Percentiles rank a stretch among this genome's conserved stretches.
phyloP scores from a whole-genome alignment of 2,329 filamentous ascomycete genomes.

The Diaporthe helianthi region DNA sequence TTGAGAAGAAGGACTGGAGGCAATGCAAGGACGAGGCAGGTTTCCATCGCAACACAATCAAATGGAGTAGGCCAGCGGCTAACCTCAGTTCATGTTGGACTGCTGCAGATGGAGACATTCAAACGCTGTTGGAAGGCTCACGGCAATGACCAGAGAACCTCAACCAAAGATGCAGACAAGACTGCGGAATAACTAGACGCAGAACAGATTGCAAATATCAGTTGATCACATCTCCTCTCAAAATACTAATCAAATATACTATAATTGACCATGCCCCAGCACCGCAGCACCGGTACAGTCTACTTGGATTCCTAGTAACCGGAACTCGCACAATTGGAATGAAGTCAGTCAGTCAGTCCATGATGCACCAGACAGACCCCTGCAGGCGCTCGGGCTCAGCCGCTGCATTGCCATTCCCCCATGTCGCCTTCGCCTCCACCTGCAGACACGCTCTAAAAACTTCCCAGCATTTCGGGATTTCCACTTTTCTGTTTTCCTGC shows the following conservation, averaged over 20 bases:
- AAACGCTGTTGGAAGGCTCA: conserved; percentile 90
- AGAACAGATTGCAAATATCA: background rate
- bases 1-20: conserved; percentile 95
- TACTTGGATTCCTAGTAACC: too few species aligned
- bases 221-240: background rate
- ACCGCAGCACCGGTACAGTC: too few species aligned
- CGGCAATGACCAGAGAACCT: conserved; percentile 84
- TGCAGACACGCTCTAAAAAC: background rate
- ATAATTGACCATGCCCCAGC: too few species aligned
- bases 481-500: background rate
- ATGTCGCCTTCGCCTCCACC: conserved; percentile 18
- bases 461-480: background rate
- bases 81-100: conserved; percentile 9
- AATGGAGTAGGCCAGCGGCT: background rate
- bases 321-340: background rate
- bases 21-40: conserved; percentile 86
- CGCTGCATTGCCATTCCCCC: background rate
- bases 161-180: conserved; percentile 68
- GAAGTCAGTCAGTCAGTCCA: background rate
- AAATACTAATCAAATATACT: background rate
- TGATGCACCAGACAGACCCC: background rate
- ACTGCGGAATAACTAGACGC: background rate
- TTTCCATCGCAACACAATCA: conserved; percentile 28
- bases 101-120: conserved; percentile 84
- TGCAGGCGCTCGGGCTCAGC: background rate